phyloP scores from a whole-genome alignment of 345 rosid genomes.

The Lepidium africanum region DNA sequence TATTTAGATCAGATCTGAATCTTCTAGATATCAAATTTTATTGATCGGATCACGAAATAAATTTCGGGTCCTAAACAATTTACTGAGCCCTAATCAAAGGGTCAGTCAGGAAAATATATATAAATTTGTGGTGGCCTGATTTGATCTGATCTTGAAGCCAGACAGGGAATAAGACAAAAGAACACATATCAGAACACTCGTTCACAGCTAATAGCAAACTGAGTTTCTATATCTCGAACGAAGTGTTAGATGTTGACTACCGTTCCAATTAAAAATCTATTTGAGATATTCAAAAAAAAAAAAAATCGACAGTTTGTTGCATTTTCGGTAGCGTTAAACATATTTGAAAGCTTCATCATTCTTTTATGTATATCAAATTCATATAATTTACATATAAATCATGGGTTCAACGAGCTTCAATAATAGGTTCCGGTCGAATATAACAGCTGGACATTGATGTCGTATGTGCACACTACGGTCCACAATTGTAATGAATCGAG shows the following conservation, averaged over 20 bases:
- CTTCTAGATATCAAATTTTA: no score
- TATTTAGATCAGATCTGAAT: no score
- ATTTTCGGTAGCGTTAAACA: not conserved
- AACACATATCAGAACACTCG: not conserved
- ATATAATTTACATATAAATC: not conserved
- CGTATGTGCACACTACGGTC: not conserved
- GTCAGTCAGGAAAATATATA: not conserved
- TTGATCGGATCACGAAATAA: no score
- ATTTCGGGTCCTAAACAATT: no score
- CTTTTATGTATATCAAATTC: no score
- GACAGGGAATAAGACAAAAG: not conserved
- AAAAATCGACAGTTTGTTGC: not conserved
- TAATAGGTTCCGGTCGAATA: not conserved
- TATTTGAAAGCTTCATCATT: no score
- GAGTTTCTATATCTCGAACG: not conserved
- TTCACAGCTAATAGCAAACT: not conserved
- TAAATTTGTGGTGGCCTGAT: not conserved
- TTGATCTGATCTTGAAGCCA: not conserved
- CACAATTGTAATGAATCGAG: not conserved
- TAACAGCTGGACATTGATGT: slow-evolving; percentile 16
- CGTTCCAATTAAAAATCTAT: not conserved
- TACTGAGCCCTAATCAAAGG: not conserved
- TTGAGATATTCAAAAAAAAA: not conserved
- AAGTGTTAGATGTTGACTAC: not conserved
- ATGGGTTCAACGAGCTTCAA: not conserved